Base-by-base conservation (phyloP, 768 basidiomycete species). In the Suillus alpinus region DNA sequence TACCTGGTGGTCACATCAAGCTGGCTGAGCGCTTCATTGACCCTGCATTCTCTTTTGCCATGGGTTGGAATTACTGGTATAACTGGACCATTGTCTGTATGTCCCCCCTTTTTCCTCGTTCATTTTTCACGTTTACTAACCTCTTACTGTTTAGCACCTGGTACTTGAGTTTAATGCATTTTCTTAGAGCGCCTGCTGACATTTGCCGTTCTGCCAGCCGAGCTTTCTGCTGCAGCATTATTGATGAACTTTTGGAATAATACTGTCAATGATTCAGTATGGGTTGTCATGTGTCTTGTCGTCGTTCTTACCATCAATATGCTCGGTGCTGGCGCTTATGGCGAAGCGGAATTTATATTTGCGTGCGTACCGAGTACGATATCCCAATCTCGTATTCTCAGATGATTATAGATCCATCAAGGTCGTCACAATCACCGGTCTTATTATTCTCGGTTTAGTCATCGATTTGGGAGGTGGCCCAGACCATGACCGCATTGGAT, bases 401-500 rank as follows among this genome's bases (percentile, higher is more conserved):
- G 14, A 0, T 26, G 4, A 4, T 26, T 32, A 13, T 49, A 76
- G 84, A 4, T 92, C 91, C 8, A 92, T 96, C 77, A 95, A 95
- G 74, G 90, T 96, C n/a, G 73, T 95, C 63, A 89, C 91, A 0
- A 91, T 94, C 65, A 82, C 80, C 4, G 92, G 88, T 60, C 78
- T 86, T 40, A 87, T 87, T 57, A 85, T 88, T 62, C 69, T 88
- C n/a, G 86, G 86, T 9, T 78, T 87, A 7, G 78, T 95, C 36
- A 77, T 96, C 63, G 92, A 94, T 70, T 86, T 94, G 44, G 95
- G 95, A 63, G 94, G 93, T 60, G 95, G 92, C 2, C 94, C 94
- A 7, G 75, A 83, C 66, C 88, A 90, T 67, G 91, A 92, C 68
- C 83, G 91, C 44, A 68, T 83, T 62, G 77, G 76, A 20, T 78